Conservation (phyloP, 1,284 basidiomycete genomes). For the Leccinum fallax region DNA sequence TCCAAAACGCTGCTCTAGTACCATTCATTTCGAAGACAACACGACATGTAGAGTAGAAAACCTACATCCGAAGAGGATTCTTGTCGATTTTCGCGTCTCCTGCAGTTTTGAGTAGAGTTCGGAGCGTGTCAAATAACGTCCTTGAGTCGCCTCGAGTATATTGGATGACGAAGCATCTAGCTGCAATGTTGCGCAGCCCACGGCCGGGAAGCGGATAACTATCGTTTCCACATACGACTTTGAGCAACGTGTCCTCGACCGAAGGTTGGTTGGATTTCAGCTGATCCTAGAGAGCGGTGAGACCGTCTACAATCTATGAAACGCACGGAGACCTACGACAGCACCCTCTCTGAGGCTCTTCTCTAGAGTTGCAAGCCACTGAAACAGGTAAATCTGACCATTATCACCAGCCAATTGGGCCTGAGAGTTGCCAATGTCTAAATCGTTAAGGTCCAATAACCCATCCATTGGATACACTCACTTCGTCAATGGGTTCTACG, state of each 20-base stretch:
- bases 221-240: conserved; percentile 59
- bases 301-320: not conserved
- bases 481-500: conserved; percentile 36
- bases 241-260: conserved; percentile 65
- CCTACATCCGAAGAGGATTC: conserved; percentile 70
- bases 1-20: conserved; percentile 73
- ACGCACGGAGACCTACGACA: conserved; percentile 43
- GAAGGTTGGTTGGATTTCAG: conserved; percentile 64
- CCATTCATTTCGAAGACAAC: conserved; percentile 6
- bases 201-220: conserved; percentile 81
- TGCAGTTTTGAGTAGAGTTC: conserved; percentile 73
- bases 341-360: conserved; percentile 52
- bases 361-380: conserved; percentile 77
- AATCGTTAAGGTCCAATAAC: conserved; percentile 12
- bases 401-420: conserved; percentile 73
- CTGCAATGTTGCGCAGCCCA: conserved; percentile 78
- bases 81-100: conserved; percentile 72
- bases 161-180: conserved; percentile 77
- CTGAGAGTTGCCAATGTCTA: conserved; percentile 40
- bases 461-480: conserved; percentile 18
- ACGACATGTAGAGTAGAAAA: conserved; percentile 18
- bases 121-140: conserved; percentile 87
- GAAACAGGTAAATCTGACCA: conserved; percentile 79
- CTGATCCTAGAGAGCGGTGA: conserved; percentile 49
- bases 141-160: conserved; percentile 84